Base-by-base conservation (phyloP, 2,329 filamentous ascomycete genomes). In the Stromatinia cepivora region DNA sequence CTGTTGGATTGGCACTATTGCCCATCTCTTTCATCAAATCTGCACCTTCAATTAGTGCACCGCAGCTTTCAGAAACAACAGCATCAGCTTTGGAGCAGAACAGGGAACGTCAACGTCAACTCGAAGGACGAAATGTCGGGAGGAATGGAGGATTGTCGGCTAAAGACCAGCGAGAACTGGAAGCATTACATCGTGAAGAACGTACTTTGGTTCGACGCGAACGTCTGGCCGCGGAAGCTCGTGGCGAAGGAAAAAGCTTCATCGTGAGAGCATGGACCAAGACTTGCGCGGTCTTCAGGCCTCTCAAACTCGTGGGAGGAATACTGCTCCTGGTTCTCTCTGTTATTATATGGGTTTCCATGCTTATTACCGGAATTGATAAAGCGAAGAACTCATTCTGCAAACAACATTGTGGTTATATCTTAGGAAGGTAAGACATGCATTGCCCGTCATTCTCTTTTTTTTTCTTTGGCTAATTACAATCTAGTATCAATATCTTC, bases 341-440 rank as follows among this genome's bases (percentile, higher is more conserved):
- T 0, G 80, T 97, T 20, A 74, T 97, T 54, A 86, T 96, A 74
- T 97, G 93, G 86, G 86, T 90, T 11, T 97, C 92, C 17, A 98
- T 99, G 93, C 86, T 98, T 74, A 91, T 98, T 78, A 98, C 94
- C 0, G 91, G 89, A 74, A 93, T 98, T 77, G 95, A 99, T 86
- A 98, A 98, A 82, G 92, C 93, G 48, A 94, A 91, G 80, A 97
- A 98, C 82, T 97, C 94, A 4, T 83, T 96, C 72, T 99, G 95
- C 86, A 94, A 95, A 79, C 84, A 89, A 70, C 89, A 88, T 75
- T 99, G 95, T 78, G 95, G 95, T 72, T 99, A 97, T 81, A 92
- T 98, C 63, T 85, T 99, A 6, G 93, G 90, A 56, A 86, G 71
- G 77, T 76, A 71, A 72, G 50, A 20, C 22, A 39, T 42, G 20